These are phyloP conservation scores for Termitomyces sp. DNA, from an alignment of 768 basidiomycete genomes.

Conservation along the genomic window DNA sequence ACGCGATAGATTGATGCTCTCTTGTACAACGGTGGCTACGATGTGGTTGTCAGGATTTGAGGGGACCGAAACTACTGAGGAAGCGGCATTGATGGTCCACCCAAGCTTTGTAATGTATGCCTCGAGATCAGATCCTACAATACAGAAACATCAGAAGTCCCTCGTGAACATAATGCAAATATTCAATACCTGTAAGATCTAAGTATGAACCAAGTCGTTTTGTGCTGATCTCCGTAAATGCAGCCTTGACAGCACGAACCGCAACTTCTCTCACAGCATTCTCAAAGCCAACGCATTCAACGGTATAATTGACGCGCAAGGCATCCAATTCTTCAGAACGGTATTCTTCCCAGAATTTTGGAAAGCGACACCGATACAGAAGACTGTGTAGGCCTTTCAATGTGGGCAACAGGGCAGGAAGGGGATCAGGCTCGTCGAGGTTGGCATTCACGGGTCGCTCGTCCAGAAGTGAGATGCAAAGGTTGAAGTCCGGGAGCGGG, in stretches of 20 bases:
- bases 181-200: slow-evolving; percentile 48
- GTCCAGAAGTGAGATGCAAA: slow-evolving; percentile 89
- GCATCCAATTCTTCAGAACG: slow-evolving; percentile 61
- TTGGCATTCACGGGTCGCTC: slow-evolving; percentile 52
- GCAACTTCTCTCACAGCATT: slow-evolving; percentile 76
- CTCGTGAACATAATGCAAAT: neutral
- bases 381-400: slow-evolving; percentile 64
- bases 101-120: slow-evolving; percentile 58
- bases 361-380: slow-evolving; percentile 81
- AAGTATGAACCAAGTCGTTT: slow-evolving; percentile 69
- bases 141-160: neutral
- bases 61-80: slow-evolving; percentile 61
- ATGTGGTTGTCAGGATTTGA: slow-evolving; percentile 87
- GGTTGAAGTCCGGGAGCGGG: slow-evolving; percentile 89
- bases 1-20: slow-evolving; percentile 79
- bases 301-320: slow-evolving; percentile 82
- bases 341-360: slow-evolving; percentile 78
- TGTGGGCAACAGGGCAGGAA: slow-evolving; percentile 62
- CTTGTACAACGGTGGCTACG: slow-evolving; percentile 79
- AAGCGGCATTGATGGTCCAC: slow-evolving; percentile 58
- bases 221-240: slow-evolving; percentile 69
- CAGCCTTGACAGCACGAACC: slow-evolving; percentile 68
- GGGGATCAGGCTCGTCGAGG: slow-evolving; percentile 78
- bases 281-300: slow-evolving; percentile 80
- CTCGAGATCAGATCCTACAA: slow-evolving; percentile 49